Percentiles rank a stretch among this genome's conserved stretches.
These are phyloP conservation scores for Pythium sukuiense DNA, from an alignment of 352 stramenopile species.

Conservation along the genomic window DNA sequence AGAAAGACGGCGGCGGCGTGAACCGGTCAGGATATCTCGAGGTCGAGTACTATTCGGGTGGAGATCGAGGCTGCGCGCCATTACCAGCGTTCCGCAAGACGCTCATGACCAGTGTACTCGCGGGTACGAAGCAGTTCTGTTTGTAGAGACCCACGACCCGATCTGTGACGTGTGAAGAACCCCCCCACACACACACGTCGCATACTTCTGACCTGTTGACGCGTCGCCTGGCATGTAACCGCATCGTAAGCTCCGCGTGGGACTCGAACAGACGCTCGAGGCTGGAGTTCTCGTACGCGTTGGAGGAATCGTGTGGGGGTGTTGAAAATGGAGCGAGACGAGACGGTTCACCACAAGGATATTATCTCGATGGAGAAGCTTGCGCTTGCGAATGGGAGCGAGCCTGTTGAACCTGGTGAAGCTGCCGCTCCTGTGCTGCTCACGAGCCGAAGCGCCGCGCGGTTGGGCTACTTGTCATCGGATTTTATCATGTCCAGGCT, in stretches of 20 bases:
- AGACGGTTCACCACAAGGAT: neutral
- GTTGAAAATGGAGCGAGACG: neutral
- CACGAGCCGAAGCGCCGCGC: constrained; percentile 19
- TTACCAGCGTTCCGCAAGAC: constrained; percentile 56
- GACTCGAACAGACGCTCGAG: constrained; percentile 2
- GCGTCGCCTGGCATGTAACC: constrained; percentile 9
- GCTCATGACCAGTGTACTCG: constrained; percentile 59
- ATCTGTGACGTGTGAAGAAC: constrained; percentile 2
- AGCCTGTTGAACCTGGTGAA: neutral
- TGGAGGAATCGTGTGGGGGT: neutral
- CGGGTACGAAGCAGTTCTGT: constrained; percentile 69
- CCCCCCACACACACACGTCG: neutral
- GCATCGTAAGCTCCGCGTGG: neutral
- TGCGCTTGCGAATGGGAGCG: neutral
- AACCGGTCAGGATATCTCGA: constrained; percentile 65
- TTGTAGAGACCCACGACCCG: constrained; percentile 28
- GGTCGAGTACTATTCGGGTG: constrained; percentile 74
- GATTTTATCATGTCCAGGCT: constrained; percentile 60
- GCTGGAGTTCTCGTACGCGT: neutral
- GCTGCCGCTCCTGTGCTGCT: constrained; percentile 2
- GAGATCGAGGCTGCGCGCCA: constrained; percentile 61
- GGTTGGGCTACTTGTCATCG: constrained; percentile 31
- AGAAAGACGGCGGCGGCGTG: constrained; percentile 57
- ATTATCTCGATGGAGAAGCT: neutral
- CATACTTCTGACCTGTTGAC: constrained; percentile 4